Evolutionary conservation across 768 basidiomycete genomes (phyloP).

Genomic region (Leucosporidium yakuticum): DNA sequence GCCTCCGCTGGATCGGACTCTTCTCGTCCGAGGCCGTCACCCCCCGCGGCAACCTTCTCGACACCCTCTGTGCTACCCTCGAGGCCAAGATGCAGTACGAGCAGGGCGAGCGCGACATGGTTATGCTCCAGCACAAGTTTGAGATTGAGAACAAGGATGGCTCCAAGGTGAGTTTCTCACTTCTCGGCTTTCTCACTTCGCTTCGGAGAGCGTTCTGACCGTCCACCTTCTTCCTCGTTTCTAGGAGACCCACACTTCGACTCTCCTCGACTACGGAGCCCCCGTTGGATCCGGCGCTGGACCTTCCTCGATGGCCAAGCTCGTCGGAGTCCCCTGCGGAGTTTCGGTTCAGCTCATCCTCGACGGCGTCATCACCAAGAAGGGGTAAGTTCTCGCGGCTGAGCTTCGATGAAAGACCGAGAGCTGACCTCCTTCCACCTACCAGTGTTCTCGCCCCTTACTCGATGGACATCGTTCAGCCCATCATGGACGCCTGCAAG

Average conservation of each 20-base stretch:
- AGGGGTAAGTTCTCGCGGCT: constrained; percentile 48
- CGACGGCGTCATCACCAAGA: constrained; percentile 69
- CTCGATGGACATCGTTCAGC: constrained; percentile 26
- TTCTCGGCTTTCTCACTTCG: not conserved
- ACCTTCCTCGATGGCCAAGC: constrained; percentile 57
- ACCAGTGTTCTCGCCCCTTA: constrained; percentile 1
- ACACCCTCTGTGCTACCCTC: constrained; percentile 84
- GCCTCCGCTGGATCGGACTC: constrained; percentile 86
- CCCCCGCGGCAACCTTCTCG: constrained; percentile 68
- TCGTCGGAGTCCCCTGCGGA: constrained; percentile 89
- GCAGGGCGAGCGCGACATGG: constrained; percentile 82
- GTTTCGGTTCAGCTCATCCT: constrained; percentile 87
- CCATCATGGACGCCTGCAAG: constrained; percentile 38
- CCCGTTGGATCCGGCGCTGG: constrained; percentile 43
- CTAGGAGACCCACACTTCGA: constrained; percentile 79
- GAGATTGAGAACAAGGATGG: constrained; percentile 84
- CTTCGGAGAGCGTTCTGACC: not conserved
- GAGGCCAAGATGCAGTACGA: constrained; percentile 91
- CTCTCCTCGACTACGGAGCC: constrained; percentile 80
- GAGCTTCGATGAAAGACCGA: no score
- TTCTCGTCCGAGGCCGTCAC: constrained; percentile 59
- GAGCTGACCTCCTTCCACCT: not conserved
- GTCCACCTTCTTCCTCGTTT: not conserved
- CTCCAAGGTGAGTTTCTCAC: constrained; percentile 49
- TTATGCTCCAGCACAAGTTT: constrained; percentile 99